phyloP scores from a whole-genome alignment of 495 filamentous ascomycete species.

The Penicillium diatomitis region DNA sequence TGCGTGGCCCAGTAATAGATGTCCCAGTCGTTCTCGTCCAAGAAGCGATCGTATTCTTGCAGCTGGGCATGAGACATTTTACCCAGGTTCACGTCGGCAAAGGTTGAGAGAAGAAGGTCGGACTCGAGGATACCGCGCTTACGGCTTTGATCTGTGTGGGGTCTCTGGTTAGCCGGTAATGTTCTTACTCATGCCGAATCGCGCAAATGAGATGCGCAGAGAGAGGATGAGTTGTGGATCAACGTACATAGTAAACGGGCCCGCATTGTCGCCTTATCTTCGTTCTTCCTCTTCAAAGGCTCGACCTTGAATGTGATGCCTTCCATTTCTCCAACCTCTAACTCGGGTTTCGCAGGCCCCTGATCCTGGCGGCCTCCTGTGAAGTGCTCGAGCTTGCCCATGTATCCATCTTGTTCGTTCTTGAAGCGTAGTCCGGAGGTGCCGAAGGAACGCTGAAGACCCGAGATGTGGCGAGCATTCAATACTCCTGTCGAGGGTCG shows the following conservation, averaged over 20 bases:
- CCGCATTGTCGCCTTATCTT: conserved; percentile 73
- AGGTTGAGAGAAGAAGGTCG: conserved; percentile 92
- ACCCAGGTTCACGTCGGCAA: conserved; percentile 69
- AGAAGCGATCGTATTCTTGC: conserved; percentile 79
- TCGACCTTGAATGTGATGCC: conserved; percentile 83
- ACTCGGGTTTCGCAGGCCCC: conserved; percentile 49
- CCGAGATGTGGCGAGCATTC: conserved; percentile 7
- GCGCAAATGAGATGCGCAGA: neutral
- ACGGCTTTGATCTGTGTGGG: conserved; percentile 76
- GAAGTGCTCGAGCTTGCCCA: conserved; percentile 52
- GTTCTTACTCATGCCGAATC: neutral
- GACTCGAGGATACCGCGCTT: conserved; percentile 94
- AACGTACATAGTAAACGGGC: conserved; percentile 83
- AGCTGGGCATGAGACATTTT: conserved; percentile 67
- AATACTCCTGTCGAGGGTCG: conserved; percentile 20
- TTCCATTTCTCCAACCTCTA: conserved; percentile 85
- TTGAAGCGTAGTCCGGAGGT: conserved; percentile 26
- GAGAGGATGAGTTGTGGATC: neutral
- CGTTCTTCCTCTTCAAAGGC: conserved; percentile 70
- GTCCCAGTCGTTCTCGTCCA: conserved; percentile 99
- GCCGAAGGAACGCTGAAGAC: conserved; percentile 27
- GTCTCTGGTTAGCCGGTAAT: neutral
- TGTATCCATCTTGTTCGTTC: conserved; percentile 48
- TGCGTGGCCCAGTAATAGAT: conserved; percentile 99
- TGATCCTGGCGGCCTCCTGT: conserved; percentile 50